Evolutionary conservation across 306 rosid species (phyloP), one percentile per base, ranked within the genome.

Genomic region (Dicorynia guianensis): DNA sequence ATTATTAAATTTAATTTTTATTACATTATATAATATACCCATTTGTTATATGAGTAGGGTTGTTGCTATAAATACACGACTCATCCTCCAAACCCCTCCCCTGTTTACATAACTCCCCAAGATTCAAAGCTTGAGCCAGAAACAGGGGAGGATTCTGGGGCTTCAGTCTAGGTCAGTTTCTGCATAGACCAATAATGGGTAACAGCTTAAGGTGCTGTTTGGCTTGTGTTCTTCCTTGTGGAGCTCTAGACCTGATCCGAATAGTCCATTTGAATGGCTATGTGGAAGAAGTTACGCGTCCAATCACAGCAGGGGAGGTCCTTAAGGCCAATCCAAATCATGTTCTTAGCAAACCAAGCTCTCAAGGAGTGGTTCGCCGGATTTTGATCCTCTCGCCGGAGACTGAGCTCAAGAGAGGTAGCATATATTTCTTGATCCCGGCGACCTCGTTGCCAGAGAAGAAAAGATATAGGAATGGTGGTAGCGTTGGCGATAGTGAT

Each of bases 181-280:
- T 5, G 8, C 12, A 54, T 67, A 42, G 35, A 2, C 15, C 10
- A 5, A 20, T 48, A 44, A 93, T 93, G 98, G 98, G 98, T 3
- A 92, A 94, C 67, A 90, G 89, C 81, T 78, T 94, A 76, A 88
- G 90, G 89, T 88, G 97, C 59, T 94, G 97, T 85, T 85, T 94
- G 86, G 97, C 97, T 79, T 94, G 98, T 76, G 90, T 89, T 75
- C 89, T 94, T 80, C 98, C 97, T 0, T 94, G 92, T 63, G 97
- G 97, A 34, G 98, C 96, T 3, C 70, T 94, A 43, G 98, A 94
- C 44, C 77, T 92, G 82, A 94, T 94, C 81, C 87, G 96, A 1
- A 85, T 94, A 34, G 98, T 94, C 69, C 96, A 94, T 76, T 87
- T 92, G 70, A 92, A 87, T 46, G 98, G 98, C n/a, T 81, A 61